Evolutionary conservation across 495 filamentous ascomycete species (phyloP).

Genomic region (Jackrogersella minutella): DNA sequence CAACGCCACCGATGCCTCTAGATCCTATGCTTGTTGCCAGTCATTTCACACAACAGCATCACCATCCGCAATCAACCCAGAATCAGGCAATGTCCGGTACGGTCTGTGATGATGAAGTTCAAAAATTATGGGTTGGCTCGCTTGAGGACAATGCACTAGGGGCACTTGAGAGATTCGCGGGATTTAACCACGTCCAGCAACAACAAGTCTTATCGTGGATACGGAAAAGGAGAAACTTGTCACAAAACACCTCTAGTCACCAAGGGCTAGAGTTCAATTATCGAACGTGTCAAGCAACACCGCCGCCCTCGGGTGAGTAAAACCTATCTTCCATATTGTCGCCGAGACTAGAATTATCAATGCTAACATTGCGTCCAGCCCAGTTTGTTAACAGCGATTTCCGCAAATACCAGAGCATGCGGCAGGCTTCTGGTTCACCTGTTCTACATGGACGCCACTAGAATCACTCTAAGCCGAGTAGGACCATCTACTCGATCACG

Average conservation of each 20-base stretch:
- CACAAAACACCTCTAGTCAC: conserved; percentile 16
- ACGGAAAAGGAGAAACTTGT: conserved; percentile 36
- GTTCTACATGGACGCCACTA: conserved; percentile 20
- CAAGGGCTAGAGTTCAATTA: conserved; percentile 29
- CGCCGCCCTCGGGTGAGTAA: conserved; percentile 34
- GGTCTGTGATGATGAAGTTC: conserved; percentile 16
- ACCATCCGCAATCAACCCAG: conserved; percentile 13
- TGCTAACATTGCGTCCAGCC: conserved; percentile 21
- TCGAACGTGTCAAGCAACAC: conserved; percentile 28
- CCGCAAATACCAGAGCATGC: conserved; percentile 29
- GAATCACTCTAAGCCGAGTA: background rate
- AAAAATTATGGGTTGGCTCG: conserved; percentile 30
- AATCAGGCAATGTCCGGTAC: conserved; percentile 9
- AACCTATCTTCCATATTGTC: background rate
- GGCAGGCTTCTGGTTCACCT: conserved; percentile 31
- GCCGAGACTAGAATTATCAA: background rate
- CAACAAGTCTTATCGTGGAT: conserved; percentile 35
- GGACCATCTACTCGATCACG: background rate
- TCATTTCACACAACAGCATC: conserved; percentile 20
- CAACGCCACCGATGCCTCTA: conserved; percentile 35
- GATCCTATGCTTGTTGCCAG: conserved; percentile 32
- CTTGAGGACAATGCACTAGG: conserved; percentile 34
- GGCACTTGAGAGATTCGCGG: conserved; percentile 39
- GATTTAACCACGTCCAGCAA: conserved; percentile 37
- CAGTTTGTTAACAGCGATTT: conserved; percentile 28